Evolutionary conservation across 768 basidiomycete species (phyloP).

Genomic region (Clavaria fumosa): DNA sequence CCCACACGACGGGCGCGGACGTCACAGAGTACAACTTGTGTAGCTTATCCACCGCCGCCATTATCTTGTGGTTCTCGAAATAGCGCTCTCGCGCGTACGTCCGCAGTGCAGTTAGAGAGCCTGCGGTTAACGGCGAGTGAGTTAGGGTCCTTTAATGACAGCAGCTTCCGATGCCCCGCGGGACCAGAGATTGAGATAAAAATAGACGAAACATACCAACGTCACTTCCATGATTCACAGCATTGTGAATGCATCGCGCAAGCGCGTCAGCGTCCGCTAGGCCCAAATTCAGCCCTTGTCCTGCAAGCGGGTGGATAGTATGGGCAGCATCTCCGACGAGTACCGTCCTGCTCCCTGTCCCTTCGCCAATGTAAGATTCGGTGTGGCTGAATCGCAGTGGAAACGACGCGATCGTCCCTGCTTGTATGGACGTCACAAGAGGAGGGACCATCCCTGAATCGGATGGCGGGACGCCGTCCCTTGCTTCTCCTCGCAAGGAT

Average conservation of each 20-base stretch:
- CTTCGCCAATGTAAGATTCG: constrained; percentile 72
- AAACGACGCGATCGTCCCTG: constrained; percentile 72
- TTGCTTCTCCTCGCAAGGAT: constrained; percentile 22
- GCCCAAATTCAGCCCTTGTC: constrained; percentile 93
- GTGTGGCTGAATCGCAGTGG: constrained; percentile 80
- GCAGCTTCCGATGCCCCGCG: too few relatives aligned
- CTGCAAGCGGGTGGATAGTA: constrained; percentile 86
- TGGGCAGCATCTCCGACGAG: constrained; percentile 96
- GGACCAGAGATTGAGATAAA: too few relatives aligned
- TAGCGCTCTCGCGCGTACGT: constrained; percentile 76
- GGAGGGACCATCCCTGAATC: constrained; percentile 61
- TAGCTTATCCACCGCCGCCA: constrained; percentile 78
- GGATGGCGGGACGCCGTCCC: constrained; percentile 39
- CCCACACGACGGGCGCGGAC: constrained; percentile 63
- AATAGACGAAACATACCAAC: constrained; percentile 39
- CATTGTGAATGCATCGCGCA: constrained; percentile 41
- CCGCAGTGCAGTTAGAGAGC: constrained; percentile 57
- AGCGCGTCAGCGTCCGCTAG: constrained; percentile 72
- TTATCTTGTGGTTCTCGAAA: constrained; percentile 69
- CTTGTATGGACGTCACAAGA: constrained; percentile 51
- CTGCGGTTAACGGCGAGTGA: constrained; percentile 23
- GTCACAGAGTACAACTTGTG: constrained; percentile 73
- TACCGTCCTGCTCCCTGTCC: constrained; percentile 50
- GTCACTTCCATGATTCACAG: constrained; percentile 56
- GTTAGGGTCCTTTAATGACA: neutral